phyloP scores from a whole-genome alignment of 2,329 filamentous ascomycete species.

The Exophiala sp. region DNA sequence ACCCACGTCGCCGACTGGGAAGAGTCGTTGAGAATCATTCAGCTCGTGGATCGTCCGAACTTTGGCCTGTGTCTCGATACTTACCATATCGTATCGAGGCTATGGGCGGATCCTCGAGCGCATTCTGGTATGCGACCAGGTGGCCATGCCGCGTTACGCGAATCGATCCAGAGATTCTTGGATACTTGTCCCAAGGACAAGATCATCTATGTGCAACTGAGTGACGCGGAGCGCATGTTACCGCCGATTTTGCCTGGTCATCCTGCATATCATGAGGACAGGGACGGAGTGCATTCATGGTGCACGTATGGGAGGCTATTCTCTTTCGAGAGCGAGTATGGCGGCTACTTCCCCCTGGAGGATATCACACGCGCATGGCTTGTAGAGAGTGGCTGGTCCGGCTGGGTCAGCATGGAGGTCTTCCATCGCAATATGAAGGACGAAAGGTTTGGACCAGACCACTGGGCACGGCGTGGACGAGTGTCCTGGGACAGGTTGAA shows the following conservation, averaged over 20 bases:
- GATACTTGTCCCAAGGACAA: constrained; percentile 26
- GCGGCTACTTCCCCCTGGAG: constrained; percentile 24
- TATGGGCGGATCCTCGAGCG: constrained; percentile 34
- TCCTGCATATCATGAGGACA: constrained; percentile 28
- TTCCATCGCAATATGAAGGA: constrained; percentile 10
- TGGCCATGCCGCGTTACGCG: constrained; percentile 8
- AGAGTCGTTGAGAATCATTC: constrained; percentile 29
- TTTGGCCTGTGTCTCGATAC: constrained; percentile 40
- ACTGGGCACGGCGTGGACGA: constrained; percentile 8
- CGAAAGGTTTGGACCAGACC: background rate
- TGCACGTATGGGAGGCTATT: constrained; percentile 30
- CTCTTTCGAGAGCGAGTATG: constrained; percentile 29
- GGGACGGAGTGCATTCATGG: constrained; percentile 21
- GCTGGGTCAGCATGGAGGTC: constrained; percentile 18
- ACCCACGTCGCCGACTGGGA: constrained; percentile 36
- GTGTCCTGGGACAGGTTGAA: constrained; percentile 1
- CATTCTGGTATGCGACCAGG: constrained; percentile 24
- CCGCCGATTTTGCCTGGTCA: constrained; percentile 19
- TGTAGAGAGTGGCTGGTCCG: constrained; percentile 17
- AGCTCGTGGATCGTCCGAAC: constrained; percentile 33
- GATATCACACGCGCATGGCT: constrained; percentile 32
- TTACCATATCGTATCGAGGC: constrained; percentile 34
- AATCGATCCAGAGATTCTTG: constrained; percentile 28
- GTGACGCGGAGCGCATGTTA: constrained; percentile 32
- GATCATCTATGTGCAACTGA: constrained; percentile 37